Percentiles rank a stretch among this genome's conserved stretches.
Conservation (phyloP, 2,329 filamentous ascomycete genomes). For the Aotearoamyces nothofagi region DNA sequence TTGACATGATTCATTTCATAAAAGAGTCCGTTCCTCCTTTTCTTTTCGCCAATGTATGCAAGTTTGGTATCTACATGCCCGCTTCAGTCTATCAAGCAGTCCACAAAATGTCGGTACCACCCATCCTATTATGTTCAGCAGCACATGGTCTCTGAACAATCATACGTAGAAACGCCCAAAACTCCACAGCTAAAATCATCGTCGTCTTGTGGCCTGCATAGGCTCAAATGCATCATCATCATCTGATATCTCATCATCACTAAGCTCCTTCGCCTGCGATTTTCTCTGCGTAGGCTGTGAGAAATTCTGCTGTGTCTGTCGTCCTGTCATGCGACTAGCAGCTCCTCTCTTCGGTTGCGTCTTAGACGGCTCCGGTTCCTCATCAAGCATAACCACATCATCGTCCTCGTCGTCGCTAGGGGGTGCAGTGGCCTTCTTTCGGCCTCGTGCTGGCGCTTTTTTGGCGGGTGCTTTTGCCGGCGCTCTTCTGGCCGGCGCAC, state of each 20-base stretch:
- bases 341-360: conserved; percentile 14
- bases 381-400: conserved; percentile 37
- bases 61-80: too few relatives aligned
- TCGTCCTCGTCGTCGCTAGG: conserved; percentile 28
- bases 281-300: conserved; percentile 22
- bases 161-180: too few relatives aligned
- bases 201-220: conserved; percentile 2
- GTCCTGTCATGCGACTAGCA: conserved; percentile 13
- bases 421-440: conserved; percentile 22
- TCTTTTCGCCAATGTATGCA: too few relatives aligned
- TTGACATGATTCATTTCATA: too few relatives aligned
- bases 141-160: too few relatives aligned
- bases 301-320: conserved; percentile 36
- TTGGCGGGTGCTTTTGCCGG: conserved; percentile 20
- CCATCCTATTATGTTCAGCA: too few relatives aligned
- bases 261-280: conserved; percentile 36
- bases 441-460: conserved; percentile 22
- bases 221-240: conserved; percentile 42
- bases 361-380: conserved; percentile 23
- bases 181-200: neutral
- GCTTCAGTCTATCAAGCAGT: too few relatives aligned
- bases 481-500: conserved; percentile 22
- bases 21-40: too few relatives aligned
- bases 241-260: conserved; percentile 49
- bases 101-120: too few relatives aligned